Conservation (phyloP, 345 rosid species). For the Psidium guajava region DNA sequence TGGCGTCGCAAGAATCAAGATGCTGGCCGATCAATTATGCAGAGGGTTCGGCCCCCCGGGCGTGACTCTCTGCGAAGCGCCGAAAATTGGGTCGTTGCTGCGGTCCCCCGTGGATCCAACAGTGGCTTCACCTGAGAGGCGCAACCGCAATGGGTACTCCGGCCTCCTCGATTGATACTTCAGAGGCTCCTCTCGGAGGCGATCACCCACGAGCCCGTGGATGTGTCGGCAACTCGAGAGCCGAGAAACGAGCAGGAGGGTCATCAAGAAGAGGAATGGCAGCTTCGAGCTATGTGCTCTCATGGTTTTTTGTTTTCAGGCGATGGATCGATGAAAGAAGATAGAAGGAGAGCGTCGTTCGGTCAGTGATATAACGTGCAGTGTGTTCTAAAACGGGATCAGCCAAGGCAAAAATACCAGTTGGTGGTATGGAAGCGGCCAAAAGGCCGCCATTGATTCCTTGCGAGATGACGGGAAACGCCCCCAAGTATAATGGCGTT, state of each 20-base stretch:
- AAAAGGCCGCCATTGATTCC: not conserved
- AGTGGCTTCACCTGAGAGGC: not conserved
- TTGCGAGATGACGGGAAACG: not conserved
- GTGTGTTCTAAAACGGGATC: not conserved
- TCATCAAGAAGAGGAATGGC: not conserved
- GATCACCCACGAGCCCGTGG: not conserved
- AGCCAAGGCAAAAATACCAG: not conserved
- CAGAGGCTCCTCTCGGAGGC: not conserved
- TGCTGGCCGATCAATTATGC: not conserved
- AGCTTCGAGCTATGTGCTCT: not conserved
- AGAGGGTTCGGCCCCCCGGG: slow-evolving; percentile 12
- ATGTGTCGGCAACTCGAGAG: not conserved
- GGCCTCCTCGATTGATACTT: not conserved
- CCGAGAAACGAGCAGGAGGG: not conserved
- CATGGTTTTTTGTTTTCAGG: not conserved
- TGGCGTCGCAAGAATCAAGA: not conserved
- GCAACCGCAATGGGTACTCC: not conserved
- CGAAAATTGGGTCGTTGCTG: not conserved
- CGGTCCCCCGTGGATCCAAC: not conserved
- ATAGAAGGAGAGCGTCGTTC: not conserved
- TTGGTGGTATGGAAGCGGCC: not conserved
- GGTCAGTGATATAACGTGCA: not conserved
- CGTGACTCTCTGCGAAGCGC: not conserved
- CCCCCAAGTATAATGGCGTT: not conserved
- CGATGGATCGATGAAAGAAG: not conserved